Evolutionary conservation across 2,329 filamentous ascomycete species (phyloP).

Genomic region (Purpureocillium lavendulum): DNA sequence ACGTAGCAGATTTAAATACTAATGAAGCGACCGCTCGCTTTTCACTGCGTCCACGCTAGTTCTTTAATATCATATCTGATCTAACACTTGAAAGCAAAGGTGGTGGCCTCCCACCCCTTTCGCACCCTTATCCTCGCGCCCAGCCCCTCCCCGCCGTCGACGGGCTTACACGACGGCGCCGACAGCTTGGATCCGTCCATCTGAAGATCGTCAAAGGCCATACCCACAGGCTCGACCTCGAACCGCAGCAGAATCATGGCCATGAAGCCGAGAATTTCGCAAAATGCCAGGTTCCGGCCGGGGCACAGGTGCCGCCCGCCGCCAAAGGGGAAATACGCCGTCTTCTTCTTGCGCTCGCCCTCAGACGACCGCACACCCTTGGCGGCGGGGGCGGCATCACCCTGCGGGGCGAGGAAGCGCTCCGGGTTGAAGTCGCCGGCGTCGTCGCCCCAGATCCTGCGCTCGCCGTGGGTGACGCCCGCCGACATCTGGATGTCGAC

Average conservation of each 20-base stretch:
- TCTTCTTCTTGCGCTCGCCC: background rate
- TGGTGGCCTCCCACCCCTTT: background rate
- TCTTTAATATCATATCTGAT: no score
- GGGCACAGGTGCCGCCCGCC: slow-evolving; percentile 10
- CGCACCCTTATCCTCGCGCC: background rate
- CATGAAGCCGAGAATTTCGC: slow-evolving; percentile 8
- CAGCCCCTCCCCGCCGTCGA: background rate
- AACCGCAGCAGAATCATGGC: slow-evolving; percentile 7
- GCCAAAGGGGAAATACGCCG: slow-evolving; percentile 1
- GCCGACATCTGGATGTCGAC: slow-evolving; percentile 18
- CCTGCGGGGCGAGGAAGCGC: no score
- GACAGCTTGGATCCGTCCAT: background rate
- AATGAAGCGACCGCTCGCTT: no score
- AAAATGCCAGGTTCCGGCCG: slow-evolving; percentile 9
- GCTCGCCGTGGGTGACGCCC: slow-evolving; percentile 13
- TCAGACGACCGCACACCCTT: no score
- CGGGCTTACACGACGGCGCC: background rate
- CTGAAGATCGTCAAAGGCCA: background rate
- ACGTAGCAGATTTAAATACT: background rate
- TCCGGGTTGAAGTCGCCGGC: background rate
- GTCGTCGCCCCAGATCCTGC: slow-evolving; percentile 14
- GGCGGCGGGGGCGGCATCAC: no score
- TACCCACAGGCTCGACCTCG: slow-evolving; percentile 2
- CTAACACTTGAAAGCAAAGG: background rate
- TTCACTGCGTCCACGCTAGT: no score